Evolutionary conservation across 1,284 basidiomycete species (phyloP), one percentile per base, ranked within the genome.

Genomic region (Kalmanozyma brasiliensis): DNA sequence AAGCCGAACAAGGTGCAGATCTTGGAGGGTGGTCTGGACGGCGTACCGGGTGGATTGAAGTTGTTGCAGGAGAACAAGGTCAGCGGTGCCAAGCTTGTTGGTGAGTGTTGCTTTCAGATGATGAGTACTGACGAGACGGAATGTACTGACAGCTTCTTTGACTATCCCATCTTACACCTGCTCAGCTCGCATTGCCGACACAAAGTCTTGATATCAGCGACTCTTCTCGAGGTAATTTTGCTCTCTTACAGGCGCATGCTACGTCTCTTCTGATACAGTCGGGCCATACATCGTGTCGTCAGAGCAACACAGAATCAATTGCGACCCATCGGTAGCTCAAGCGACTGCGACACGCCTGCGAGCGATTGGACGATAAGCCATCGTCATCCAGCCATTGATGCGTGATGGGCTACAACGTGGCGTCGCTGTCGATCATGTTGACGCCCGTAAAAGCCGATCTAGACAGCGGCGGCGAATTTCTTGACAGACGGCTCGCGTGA

Each of bases 1-100:
- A 55, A 73, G 49, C 60, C 76, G 1, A 76, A 77, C 64, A 73
- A 60, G 52, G 61, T 72, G 34, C 60, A 58, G 51, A 37, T 55
- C n/a, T 40, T 73, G 35, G 42, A 65, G 5, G 74, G 75, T 16
- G 78, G 78, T 4, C 45, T 79, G 8, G 49, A 62, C 16, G 62
- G 52, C 16, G 34, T 80, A 26, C 52, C 61, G 0, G 55, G 63
- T 4, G 78, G 73, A 11, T 49, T 80, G 19, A 73, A 76, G 47
- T 36, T 56, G 38, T 42, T 74, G 30, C 57, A 77, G 48, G 47
- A 69, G n/a, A 67, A 65, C 58, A 65, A 79, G 53, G 61, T 78
- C 26, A 71, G 64, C 34, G 78, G 76, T 11, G 75, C 78, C 48
- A 84, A 84, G 70, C 68, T 83, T 2, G 83, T 84, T 41, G 83